Evolutionary conservation across 257 asterid genomes (phyloP).

Genomic region (Nicotiana noctiflora): DNA sequence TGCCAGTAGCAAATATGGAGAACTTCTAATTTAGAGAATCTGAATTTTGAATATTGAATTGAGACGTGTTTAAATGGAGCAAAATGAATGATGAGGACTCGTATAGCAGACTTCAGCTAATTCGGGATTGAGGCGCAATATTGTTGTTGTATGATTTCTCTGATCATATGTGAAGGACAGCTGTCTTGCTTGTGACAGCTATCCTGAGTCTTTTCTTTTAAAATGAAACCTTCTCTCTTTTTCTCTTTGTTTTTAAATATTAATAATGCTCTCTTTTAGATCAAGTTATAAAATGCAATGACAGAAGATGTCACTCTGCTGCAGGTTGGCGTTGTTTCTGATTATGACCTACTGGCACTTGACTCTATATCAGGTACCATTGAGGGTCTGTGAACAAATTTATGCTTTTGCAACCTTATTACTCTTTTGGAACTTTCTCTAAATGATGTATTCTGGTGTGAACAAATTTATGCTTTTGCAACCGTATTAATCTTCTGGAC

Average conservation of each 20-base stretch:
- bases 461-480: slow-evolving; percentile 1
- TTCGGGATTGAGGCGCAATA: neutral
- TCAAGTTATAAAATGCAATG: neutral
- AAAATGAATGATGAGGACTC: neutral
- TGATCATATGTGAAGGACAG: neutral
- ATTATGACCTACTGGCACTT: slow-evolving; percentile 81
- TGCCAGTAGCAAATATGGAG: too few species aligned
- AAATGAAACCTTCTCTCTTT: neutral
- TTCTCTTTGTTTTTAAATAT: neutral
- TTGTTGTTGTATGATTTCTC: neutral
- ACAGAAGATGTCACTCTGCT: neutral
- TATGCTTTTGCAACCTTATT: neutral
- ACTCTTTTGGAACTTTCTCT: neutral
- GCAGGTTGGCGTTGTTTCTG: slow-evolving; percentile 77
- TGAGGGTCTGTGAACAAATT: slow-evolving; percentile 3
- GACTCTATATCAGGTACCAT: slow-evolving; percentile 78
- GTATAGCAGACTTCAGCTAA: neutral
- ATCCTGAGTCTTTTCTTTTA: neutral
- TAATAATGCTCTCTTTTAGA: neutral
- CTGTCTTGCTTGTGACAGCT: slow-evolving; percentile 1
- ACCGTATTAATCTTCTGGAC: neutral
- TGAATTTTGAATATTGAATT: too few species aligned
- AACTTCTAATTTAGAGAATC: too few species aligned
- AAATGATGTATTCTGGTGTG: neutral
- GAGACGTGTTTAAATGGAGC: neutral